Base-by-base conservation (phyloP, 768 basidiomycete genomes). In the Artomyces pyxidatus region DNA sequence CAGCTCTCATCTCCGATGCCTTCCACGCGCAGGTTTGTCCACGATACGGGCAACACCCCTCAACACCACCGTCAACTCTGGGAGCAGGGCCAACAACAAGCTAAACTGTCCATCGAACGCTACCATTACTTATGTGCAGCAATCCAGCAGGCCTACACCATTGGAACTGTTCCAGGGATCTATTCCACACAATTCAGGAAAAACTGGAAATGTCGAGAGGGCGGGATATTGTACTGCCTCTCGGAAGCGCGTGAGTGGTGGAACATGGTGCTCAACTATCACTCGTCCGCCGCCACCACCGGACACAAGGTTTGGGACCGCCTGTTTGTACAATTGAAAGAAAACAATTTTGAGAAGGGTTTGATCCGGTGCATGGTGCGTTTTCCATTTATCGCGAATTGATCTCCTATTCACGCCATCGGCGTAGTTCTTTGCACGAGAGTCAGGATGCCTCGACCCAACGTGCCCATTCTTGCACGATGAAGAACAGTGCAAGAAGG, bases 201-300 rank as follows among this genome's bases (percentile, higher is more conserved):
- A 6, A 37, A 48, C 45, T 57, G 56, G 56, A 45, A 54, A 48
- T 45, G 23, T 16, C 12, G 45, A 16, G 50, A 57, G 43, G 56
- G 47, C 10, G 56, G 56, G 6, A 37, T 57, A 2, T 14, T 57
- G 42, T 40, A 45, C 41, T 48, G 42, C 42, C 14, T 56, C 5
- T 26, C 1, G 3, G 41, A 51, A 16, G 38, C 14, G 11, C 45
- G 46, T 2, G 37, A 29, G 25, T 57, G 50, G n/a, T 57, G 49
- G 52, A 57, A 57, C 41, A 48, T 57, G 56, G 37, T 57, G 11
- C 29, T 53, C 35, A 51, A 57, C 44, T 57, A 51, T 28, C 49
- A 53, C 42, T 53, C 52, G 21, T 16, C 22, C 14, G 45, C 49
- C 4, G 38, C 28, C 17, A 57, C 56, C 17, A 57, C 53, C 3